Percentiles rank a stretch among this genome's conserved stretches.
These are phyloP conservation scores for Didymella exigua DNA, from an alignment of 2,329 filamentous ascomycete species.

Conservation along the genomic window DNA sequence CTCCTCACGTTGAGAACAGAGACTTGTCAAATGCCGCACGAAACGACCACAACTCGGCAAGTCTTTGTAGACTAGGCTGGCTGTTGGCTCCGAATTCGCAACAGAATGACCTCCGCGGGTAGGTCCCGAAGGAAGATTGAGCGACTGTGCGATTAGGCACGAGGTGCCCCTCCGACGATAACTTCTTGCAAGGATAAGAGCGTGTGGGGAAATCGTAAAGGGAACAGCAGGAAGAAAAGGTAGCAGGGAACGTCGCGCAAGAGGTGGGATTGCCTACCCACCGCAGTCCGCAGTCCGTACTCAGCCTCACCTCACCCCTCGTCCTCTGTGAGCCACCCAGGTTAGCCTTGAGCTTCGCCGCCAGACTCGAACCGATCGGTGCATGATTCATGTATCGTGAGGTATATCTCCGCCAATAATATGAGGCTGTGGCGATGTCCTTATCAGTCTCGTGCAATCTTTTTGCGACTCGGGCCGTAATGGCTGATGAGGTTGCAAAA, in stretches of 20 bases:
- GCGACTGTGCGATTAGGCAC: neutral
- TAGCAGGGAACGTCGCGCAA: neutral
- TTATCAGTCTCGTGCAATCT: constrained; percentile 21
- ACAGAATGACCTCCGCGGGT: neutral
- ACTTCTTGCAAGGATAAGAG: neutral
- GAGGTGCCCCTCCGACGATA: neutral
- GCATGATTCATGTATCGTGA: constrained; percentile 4
- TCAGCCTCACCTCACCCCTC: constrained; percentile 15
- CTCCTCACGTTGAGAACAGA: neutral
- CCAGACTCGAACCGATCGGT: constrained; percentile 11
- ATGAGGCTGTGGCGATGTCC: constrained; percentile 8
- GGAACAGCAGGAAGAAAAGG: neutral
- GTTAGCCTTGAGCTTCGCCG: constrained; percentile 12
- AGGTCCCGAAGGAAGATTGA: neutral
- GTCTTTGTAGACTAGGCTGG: neutral
- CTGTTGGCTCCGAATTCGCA: neutral
- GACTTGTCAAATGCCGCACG: neutral
- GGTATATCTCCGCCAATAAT: constrained; percentile 10
- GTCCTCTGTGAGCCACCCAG: constrained; percentile 12
- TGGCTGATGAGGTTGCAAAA: constrained; percentile 18
- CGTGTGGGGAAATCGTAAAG: neutral
- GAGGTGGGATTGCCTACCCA: neutral
- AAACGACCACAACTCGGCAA: neutral
- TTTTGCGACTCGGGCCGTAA: constrained; percentile 18
- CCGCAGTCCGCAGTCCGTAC: neutral